phyloP scores from a whole-genome alignment of 768 basidiomycete species.

The Russula sp. region DNA sequence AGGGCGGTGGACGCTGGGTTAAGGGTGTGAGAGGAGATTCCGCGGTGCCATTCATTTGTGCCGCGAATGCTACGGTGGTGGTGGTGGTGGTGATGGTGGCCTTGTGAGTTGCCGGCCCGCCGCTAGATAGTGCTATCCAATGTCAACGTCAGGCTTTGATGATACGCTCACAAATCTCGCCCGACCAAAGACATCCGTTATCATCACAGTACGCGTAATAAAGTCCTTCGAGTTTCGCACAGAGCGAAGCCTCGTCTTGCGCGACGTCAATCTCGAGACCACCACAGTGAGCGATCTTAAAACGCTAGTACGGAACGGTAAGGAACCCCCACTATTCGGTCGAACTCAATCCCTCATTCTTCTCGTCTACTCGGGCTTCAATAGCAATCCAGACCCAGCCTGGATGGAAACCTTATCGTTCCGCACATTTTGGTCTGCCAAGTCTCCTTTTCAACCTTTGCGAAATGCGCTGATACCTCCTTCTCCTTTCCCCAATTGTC shows the following conservation, averaged over 20 bases:
- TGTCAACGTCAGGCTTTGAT: constrained; percentile 31
- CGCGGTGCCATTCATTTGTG: constrained; percentile 12
- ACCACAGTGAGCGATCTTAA: constrained; percentile 81
- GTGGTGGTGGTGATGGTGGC: not conserved
- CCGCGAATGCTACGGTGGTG: not conserved
- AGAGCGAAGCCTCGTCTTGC: constrained; percentile 80
- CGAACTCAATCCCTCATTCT: not conserved
- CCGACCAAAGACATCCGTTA: constrained; percentile 66
- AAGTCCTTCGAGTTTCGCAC: constrained; percentile 94
- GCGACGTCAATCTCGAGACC: constrained; percentile 68
- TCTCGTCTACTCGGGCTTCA: not conserved
- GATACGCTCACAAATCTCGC: constrained; percentile 56
- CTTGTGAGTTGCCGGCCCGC: not conserved
- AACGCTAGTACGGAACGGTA: constrained; percentile 62
- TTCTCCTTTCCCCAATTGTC: not conserved
- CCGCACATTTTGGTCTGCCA: constrained; percentile 55
- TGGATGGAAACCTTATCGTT: constrained; percentile 88
- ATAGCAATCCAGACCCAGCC: constrained; percentile 66
- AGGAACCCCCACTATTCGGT: constrained; percentile 10
- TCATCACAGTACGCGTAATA: constrained; percentile 86
- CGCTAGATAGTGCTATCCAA: constrained; percentile 1
- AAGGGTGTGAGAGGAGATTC: constrained; percentile 4
- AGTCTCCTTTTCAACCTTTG: not conserved
- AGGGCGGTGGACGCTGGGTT: constrained; percentile 24
- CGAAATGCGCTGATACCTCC: not conserved